A percentile compares a stretch with the other conserved stretches of the same genome.
These are phyloP conservation scores for Asterophora parasitica DNA, from an alignment of 768 basidiomycete species.

Conservation along the genomic window DNA sequence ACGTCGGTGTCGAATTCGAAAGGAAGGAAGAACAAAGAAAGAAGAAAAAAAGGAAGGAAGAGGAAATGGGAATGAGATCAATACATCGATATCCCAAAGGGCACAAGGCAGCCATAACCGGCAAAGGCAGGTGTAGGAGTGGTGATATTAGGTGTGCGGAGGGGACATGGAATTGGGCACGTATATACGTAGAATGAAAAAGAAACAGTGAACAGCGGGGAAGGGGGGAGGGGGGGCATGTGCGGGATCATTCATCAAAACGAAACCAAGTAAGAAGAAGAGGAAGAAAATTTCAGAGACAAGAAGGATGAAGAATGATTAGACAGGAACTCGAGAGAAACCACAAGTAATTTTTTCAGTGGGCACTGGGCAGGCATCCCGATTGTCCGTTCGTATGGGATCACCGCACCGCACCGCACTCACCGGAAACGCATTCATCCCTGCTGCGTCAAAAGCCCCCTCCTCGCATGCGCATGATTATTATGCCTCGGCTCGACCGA, in stretches of 20 bases:
- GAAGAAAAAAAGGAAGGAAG: background rate
- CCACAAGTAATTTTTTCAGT: background rate
- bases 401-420: background rate
- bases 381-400: background rate
- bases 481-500: conserved; percentile 35
- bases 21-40: background rate
- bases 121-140: background rate
- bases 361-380: background rate
- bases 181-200: background rate
- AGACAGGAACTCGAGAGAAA: background rate
- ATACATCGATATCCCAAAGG: conserved; percentile 17
- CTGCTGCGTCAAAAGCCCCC: conserved; percentile 35
- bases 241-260: too few relatives aligned
- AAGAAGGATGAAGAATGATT: background rate
- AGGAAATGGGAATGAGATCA: conserved; percentile 12
- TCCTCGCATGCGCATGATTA: conserved; percentile 19
- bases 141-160: background rate
- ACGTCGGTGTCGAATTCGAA: too few relatives aligned
- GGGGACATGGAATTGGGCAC: background rate
- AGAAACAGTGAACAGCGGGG: background rate
- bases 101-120: conserved; percentile 5
- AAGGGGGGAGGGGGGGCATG: too few relatives aligned
- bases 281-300: too few relatives aligned
- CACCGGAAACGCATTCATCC: too few relatives aligned
- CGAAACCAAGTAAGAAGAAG: background rate